phyloP scores from a whole-genome alignment of 2,329 filamentous ascomycete species.

The Ophiostoma pallidulum region DNA sequence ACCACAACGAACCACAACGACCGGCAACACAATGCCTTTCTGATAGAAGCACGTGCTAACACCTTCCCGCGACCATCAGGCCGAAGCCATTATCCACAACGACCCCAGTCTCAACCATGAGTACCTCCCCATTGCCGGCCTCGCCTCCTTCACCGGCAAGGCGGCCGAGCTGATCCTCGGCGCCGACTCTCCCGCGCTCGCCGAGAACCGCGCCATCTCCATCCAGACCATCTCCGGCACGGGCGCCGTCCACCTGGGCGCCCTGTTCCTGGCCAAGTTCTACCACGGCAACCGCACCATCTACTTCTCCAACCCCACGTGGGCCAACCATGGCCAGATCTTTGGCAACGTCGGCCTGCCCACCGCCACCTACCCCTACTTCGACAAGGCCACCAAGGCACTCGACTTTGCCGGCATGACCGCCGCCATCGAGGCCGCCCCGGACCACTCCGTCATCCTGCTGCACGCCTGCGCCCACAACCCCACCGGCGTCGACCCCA shows the following conservation, averaged over 20 bases:
- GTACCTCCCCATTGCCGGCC: conserved; percentile 91
- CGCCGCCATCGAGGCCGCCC: conserved; percentile 56
- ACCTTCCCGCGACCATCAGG: conserved; percentile 46
- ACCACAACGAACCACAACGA: too few relatives aligned
- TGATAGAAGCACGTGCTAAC: conserved; percentile 12
- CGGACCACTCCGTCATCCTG: conserved; percentile 74
- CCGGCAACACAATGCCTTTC: too few relatives aligned
- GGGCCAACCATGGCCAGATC: conserved; percentile 99
- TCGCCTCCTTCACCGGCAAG: conserved; percentile 75
- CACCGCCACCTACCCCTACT: conserved; percentile 85
- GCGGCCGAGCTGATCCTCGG: conserved; percentile 88
- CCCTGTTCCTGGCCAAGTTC: conserved; percentile 89
- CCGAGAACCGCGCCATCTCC: conserved; percentile 70
- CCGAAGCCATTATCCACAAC: conserved; percentile 78
- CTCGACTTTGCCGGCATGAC: conserved; percentile 91
- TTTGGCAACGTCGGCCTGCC: conserved; percentile 80
- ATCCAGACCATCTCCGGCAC: conserved; percentile 96
- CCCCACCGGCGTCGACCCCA: conserved; percentile 93
- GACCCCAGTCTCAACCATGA: conserved; percentile 94
- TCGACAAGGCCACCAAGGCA: conserved; percentile 76
- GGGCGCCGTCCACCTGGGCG: conserved; percentile 86
- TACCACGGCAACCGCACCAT: conserved; percentile 65
- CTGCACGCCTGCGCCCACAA: conserved; percentile 97
- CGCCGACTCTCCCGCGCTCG: conserved; percentile 66
- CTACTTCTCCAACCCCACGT: conserved; percentile 92